These are phyloP conservation scores for Fraxinus sp. DNA, from an alignment of 305 asterid genomes.

Conservation along the genomic window DNA sequence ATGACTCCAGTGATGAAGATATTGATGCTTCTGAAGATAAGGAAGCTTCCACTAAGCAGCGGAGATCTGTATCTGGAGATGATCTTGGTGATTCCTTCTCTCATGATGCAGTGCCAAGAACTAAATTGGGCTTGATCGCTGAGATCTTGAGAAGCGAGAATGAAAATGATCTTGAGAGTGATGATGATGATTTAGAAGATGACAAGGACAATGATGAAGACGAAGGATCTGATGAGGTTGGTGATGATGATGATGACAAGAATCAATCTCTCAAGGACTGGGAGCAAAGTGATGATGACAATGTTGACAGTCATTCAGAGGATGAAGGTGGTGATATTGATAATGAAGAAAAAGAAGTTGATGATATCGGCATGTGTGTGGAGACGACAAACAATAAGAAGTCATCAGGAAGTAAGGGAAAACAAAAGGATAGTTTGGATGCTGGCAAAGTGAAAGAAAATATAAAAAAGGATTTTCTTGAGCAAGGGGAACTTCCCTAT, in stretches of 20 bases:
- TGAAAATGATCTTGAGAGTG: conserved; percentile 35
- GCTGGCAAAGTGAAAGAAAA: conserved; percentile 27
- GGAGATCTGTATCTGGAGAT: conserved; percentile 74
- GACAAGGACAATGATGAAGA: conserved; percentile 38
- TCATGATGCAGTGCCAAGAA: conserved; percentile 38
- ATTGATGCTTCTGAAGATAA: conserved; percentile 49
- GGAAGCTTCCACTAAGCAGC: conserved; percentile 37
- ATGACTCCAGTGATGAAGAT: conserved; percentile 71
- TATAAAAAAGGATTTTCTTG: conserved; percentile 27
- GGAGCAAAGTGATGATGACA: conserved; percentile 96
- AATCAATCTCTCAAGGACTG: conserved; percentile 67
- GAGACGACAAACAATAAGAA: conserved; percentile 25
- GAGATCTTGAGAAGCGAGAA: conserved; percentile 44
- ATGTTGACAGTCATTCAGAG: conserved; percentile 43
- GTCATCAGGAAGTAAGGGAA: conserved; percentile 31
- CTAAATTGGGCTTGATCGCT: conserved; percentile 64
- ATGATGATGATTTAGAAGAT: conserved; percentile 42
- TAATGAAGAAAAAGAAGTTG: background rate
- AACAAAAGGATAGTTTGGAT: conserved; percentile 26
- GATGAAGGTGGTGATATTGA: conserved; percentile 43
- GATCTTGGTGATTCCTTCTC: conserved; percentile 88
- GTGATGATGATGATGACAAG: conserved; percentile 33
- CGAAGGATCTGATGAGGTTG: conserved; percentile 49
- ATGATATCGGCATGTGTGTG: conserved; percentile 21
- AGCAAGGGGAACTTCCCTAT: conserved; percentile 73